Evolutionary conservation across 179 eudicot genomes (phyloP).

Genomic region (Monotropa hypopitys): DNA sequence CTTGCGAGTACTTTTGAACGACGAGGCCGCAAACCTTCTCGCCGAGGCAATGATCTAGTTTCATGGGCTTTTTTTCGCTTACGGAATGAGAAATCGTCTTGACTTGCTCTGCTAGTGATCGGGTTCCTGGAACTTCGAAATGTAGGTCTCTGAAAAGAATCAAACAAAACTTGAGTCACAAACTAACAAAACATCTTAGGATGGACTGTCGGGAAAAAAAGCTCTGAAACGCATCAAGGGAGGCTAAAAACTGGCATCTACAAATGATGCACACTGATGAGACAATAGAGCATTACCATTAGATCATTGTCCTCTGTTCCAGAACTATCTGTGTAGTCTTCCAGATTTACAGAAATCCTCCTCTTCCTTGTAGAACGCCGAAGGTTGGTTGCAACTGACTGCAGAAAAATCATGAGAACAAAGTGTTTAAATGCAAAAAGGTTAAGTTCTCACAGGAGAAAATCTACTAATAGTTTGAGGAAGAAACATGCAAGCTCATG

Average conservation of each 20-base stretch:
- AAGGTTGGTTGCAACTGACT: slow-evolving; percentile 63
- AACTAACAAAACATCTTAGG: slow-evolving; percentile 3
- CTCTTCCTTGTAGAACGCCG: slow-evolving; percentile 97
- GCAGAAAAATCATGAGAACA: slow-evolving; percentile 14
- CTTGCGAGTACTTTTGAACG: slow-evolving; percentile 39
- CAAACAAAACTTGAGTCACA: slow-evolving; percentile 7
- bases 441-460: background rate
- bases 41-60: slow-evolving; percentile 44
- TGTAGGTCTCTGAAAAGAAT: slow-evolving; percentile 49
- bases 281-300: slow-evolving; percentile 50
- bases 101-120: slow-evolving; percentile 37
- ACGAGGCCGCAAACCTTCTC: slow-evolving; percentile 94
- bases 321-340: slow-evolving; percentile 74
- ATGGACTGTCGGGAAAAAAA: slow-evolving; percentile 1
- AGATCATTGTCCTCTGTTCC: slow-evolving; percentile 81
- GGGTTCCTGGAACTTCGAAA: slow-evolving; percentile 49
- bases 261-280: slow-evolving; percentile 4
- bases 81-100: slow-evolving; percentile 33
- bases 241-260: slow-evolving; percentile 6
- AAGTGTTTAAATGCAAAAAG: background rate
- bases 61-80: slow-evolving; percentile 38
- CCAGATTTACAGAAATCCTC: slow-evolving; percentile 61
- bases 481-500: background rate
- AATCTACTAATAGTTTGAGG: background rate
- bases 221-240: slow-evolving; percentile 11